Conservation (phyloP, 1,139 yeast genomes). For the Pichia sp. region DNA sequence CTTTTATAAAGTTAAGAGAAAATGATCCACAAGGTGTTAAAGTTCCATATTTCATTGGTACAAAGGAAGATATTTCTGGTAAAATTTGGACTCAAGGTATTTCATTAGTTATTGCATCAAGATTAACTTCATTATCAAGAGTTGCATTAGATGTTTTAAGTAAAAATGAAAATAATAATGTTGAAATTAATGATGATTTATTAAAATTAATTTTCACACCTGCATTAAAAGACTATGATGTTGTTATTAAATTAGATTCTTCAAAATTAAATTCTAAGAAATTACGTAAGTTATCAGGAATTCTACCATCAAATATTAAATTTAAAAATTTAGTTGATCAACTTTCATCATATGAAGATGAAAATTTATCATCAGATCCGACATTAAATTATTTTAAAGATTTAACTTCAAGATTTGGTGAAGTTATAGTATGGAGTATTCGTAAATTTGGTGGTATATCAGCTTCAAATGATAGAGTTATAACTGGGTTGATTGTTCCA, state of each 20-base stretch:
- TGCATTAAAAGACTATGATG: slow-evolving; percentile 77
- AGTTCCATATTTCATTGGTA: slow-evolving; percentile 75
- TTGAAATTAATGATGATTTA: slow-evolving; percentile 33
- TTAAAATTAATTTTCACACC: slow-evolving; percentile 66
- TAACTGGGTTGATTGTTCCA: slow-evolving; percentile 81
- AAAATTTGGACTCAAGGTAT: slow-evolving; percentile 66
- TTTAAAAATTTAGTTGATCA: slow-evolving; percentile 58
- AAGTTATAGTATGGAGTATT: slow-evolving; percentile 56
- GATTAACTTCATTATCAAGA: slow-evolving; percentile 82
- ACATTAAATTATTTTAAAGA: slow-evolving; percentile 48
- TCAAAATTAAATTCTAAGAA: slow-evolving; percentile 31
- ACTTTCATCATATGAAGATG: slow-evolving; percentile 37
- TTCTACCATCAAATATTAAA: slow-evolving; percentile 41
- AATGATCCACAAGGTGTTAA: slow-evolving; percentile 77
- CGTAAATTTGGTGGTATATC: slow-evolving; percentile 44
- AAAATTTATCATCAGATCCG: slow-evolving; percentile 45
- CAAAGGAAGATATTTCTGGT: slow-evolving; percentile 79
- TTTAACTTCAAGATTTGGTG: slow-evolving; percentile 45
- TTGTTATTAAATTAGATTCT: slow-evolving; percentile 54
- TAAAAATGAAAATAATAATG: slow-evolving; percentile 9
- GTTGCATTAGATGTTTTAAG: slow-evolving; percentile 55
- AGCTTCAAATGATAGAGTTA: slow-evolving; percentile 43
- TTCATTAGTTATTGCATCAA: slow-evolving; percentile 71
- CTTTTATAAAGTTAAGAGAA: slow-evolving; percentile 61
- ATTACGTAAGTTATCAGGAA: slow-evolving; percentile 40